These are phyloP conservation scores for Pseudocercospora cruenta DNA, from an alignment of 2,329 filamentous ascomycete genomes.

Conservation along the genomic window DNA sequence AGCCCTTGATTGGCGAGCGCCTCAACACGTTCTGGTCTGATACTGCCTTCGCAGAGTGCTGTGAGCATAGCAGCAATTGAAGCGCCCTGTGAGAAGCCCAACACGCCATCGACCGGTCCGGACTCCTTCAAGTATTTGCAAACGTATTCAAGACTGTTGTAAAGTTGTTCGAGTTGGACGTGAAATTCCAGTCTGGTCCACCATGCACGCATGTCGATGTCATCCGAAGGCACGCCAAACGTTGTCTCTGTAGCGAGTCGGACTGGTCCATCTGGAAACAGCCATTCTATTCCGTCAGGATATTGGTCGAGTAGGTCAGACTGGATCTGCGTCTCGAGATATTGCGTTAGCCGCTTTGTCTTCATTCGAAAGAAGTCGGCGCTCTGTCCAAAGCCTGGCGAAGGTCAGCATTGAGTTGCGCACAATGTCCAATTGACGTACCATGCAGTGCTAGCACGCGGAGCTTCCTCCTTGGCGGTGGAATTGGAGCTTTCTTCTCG, in stretches of 20 bases:
- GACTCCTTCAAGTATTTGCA: slow-evolving; percentile 24
- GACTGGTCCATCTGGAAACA: slow-evolving; percentile 24
- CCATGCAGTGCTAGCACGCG: slow-evolving; percentile 19
- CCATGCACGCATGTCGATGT: slow-evolving; percentile 25
- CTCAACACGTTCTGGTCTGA: slow-evolving; percentile 18
- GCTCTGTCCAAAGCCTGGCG: slow-evolving; percentile 25
- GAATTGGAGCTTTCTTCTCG: slow-evolving; percentile 10
- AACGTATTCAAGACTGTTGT: slow-evolving; percentile 23
- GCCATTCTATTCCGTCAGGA: slow-evolving; percentile 23
- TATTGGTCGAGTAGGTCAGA: slow-evolving; percentile 17
- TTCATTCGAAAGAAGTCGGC: slow-evolving; percentile 28
- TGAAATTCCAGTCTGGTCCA: slow-evolving; percentile 25
- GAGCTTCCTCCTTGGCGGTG: slow-evolving; percentile 13
- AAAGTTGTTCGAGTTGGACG: slow-evolving; percentile 25
- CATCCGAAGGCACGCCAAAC: slow-evolving; percentile 14
- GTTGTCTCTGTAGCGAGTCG: slow-evolving; percentile 20
- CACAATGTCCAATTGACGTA: neutral
- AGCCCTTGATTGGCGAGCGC: slow-evolving; percentile 21
- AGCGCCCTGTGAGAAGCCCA: slow-evolving; percentile 27
- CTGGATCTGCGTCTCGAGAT: slow-evolving; percentile 17
- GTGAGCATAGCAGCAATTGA: slow-evolving; percentile 35
- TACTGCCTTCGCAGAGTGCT: slow-evolving; percentile 23
- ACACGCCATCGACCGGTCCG: slow-evolving; percentile 24
- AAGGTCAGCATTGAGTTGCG: neutral
- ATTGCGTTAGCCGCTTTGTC: slow-evolving; percentile 18